Evolutionary conservation across 768 basidiomycete genomes (phyloP).

Genomic region (Leccinum broughii): DNA sequence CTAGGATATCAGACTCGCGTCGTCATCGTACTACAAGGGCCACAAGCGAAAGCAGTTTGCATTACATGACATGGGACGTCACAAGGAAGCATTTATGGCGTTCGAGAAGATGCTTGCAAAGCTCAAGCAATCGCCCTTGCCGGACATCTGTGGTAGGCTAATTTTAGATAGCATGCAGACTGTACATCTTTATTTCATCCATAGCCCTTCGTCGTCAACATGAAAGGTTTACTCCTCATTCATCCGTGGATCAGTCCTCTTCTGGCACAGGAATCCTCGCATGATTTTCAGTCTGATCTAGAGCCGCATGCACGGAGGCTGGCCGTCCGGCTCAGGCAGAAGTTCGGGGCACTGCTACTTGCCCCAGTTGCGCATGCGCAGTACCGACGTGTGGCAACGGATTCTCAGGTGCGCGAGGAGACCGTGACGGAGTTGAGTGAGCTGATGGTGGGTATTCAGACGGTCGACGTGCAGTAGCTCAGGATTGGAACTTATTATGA

Average conservation of each 20-base stretch:
- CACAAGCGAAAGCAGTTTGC: background rate
- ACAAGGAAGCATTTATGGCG: background rate
- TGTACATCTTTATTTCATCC: background rate
- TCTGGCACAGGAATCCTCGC: background rate
- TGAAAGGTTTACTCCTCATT: background rate
- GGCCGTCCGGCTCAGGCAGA: background rate
- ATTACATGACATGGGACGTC: background rate
- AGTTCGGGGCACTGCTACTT: background rate
- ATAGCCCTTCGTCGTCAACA: background rate
- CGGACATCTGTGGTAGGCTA: background rate
- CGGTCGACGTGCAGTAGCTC: background rate
- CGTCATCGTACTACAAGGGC: background rate
- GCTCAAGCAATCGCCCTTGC: background rate
- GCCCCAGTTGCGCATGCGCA: background rate
- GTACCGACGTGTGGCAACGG: background rate
- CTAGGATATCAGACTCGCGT: background rate
- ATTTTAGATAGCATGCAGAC: background rate
- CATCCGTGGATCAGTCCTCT: background rate
- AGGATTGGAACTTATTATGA: background rate
- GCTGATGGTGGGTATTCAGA: background rate
- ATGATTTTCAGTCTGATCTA: background rate
- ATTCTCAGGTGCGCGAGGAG: background rate
- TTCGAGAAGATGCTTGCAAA: background rate
- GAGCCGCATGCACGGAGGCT: background rate
- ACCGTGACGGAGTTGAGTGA: background rate